Evolutionary conservation across 2,329 filamentous ascomycete species (phyloP).

Genomic region (Hysterium pulicare): DNA sequence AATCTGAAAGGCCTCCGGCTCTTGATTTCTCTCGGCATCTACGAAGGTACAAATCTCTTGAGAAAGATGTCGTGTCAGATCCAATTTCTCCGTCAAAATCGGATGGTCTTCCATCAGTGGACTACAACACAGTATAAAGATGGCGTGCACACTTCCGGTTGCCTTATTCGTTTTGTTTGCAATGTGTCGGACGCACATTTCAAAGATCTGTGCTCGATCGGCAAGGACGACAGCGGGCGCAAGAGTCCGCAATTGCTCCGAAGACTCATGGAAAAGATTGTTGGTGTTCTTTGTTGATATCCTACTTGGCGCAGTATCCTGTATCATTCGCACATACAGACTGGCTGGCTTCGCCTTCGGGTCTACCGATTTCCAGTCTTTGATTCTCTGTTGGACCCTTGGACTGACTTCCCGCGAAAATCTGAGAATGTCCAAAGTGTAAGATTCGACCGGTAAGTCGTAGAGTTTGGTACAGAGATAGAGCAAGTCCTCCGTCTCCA

Average conservation of each 20-base stretch:
- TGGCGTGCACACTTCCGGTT: constrained; percentile 69
- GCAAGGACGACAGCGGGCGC: constrained; percentile 55
- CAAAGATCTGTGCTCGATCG: constrained; percentile 61
- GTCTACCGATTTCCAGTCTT: constrained; percentile 11
- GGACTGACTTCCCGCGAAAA: constrained; percentile 27
- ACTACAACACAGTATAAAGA: constrained; percentile 29
- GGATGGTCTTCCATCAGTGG: constrained; percentile 12
- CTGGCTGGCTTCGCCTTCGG: constrained; percentile 45
- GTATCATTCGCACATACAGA: constrained; percentile 64
- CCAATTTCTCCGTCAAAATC: constrained; percentile 24
- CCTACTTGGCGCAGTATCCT: constrained; percentile 61
- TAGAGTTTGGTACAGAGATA: constrained; percentile 68
- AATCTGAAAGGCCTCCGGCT: constrained; percentile 10
- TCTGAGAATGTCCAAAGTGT: constrained; percentile 28
- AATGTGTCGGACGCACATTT: constrained; percentile 67
- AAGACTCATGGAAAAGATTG: constrained; percentile 63
- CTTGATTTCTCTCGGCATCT: constrained; percentile 15
- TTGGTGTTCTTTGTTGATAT: constrained; percentile 56
- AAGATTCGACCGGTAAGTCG: constrained; percentile 28
- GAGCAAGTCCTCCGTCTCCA: constrained; percentile 47
- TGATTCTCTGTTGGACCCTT: constrained; percentile 16
- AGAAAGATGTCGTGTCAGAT: constrained; percentile 29
- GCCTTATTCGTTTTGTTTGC: constrained; percentile 59
- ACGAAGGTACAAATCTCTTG: constrained; percentile 40
- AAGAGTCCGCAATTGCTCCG: constrained; percentile 59